Conservation (phyloP, 2,329 filamentous ascomycete genomes). For the Pyrenophora seminiperda region DNA sequence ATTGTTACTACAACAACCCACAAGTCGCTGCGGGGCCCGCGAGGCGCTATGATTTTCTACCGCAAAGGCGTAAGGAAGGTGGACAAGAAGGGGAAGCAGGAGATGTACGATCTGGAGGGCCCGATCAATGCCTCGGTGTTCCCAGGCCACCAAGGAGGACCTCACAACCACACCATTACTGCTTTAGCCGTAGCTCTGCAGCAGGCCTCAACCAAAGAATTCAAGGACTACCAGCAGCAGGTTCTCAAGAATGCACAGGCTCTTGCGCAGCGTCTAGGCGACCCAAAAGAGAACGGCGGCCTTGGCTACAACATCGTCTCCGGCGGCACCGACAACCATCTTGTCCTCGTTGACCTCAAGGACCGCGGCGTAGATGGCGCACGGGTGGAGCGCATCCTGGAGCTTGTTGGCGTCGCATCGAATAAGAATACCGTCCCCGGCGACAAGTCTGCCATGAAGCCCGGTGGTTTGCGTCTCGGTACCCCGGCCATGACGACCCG, state of each 20-base stretch:
- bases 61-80: slow-evolving; percentile 92
- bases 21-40: slow-evolving; percentile 96
- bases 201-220: slow-evolving; percentile 87
- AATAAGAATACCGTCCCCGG: slow-evolving; percentile 99
- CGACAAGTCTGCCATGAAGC: slow-evolving; percentile 95
- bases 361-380: slow-evolving; percentile 85
- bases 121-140: slow-evolving; percentile 98
- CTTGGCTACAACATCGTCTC: slow-evolving; percentile 90
- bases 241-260: slow-evolving; percentile 91
- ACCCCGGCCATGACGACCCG: slow-evolving; percentile 97
- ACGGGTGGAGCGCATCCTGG: slow-evolving; percentile 85
- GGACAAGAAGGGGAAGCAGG: slow-evolving; percentile 88
- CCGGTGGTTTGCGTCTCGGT: slow-evolving; percentile 92
- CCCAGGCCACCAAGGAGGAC: slow-evolving; percentile 95
- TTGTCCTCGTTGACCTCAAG: slow-evolving; percentile 91
- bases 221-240: slow-evolving; percentile 88
- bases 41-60: slow-evolving; percentile 99
- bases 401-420: slow-evolving; percentile 92
- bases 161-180: slow-evolving; percentile 99
- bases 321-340: slow-evolving; percentile 95
- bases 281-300: slow-evolving; percentile 70
- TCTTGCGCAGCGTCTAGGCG: slow-evolving; percentile 71
- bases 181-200: slow-evolving; percentile 92
- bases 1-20: slow-evolving; percentile 98
- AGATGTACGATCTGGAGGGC: slow-evolving; percentile 89